Conservation (phyloP, 495 filamentous ascomycete species). For the Tuber brumale region DNA sequence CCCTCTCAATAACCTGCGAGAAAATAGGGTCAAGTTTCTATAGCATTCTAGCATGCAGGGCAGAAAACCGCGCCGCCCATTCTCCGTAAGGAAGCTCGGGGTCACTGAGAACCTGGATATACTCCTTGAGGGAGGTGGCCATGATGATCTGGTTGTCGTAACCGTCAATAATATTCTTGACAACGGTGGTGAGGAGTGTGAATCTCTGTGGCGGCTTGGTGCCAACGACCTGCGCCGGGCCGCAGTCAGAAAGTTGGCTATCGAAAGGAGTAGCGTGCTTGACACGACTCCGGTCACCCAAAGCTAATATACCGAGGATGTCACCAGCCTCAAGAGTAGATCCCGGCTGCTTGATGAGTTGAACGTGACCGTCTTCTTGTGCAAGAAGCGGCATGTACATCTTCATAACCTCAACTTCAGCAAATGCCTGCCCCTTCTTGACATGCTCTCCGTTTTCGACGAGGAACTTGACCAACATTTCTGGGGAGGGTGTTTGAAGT, state of each 20-base stretch:
- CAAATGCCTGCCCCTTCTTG: conserved; percentile 83
- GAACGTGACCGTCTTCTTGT: conserved; percentile 89
- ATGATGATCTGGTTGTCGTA: conserved; percentile 98
- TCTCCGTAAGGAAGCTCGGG: conserved; percentile 91
- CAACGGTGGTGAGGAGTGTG: conserved; percentile 63
- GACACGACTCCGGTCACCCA: conserved; percentile 92
- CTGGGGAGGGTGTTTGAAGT: conserved; percentile 85
- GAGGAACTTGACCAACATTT: conserved; percentile 96
- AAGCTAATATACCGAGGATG: conserved; percentile 91
- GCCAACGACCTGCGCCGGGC: conserved; percentile 75
- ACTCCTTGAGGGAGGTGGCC: conserved; percentile 75
- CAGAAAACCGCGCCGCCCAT: conserved; percentile 90
- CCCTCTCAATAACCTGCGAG: conserved; percentile 74
- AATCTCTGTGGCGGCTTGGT: conserved; percentile 89
- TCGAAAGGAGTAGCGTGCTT: conserved; percentile 95
- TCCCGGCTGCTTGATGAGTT: conserved; percentile 97
- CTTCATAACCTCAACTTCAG: conserved; percentile 99
- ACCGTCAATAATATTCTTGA: conserved; percentile 82
- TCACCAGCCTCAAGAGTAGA: conserved; percentile 96
- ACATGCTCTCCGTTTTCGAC: conserved; percentile 96
- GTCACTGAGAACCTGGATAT: conserved; percentile 81
- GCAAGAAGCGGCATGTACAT: conserved; percentile 98
- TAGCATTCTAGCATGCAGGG: conserved; percentile 92
- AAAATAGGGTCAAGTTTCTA: conserved; percentile 78
- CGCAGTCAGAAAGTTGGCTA: conserved; percentile 80